Base-by-base conservation (phyloP, 805 yeast genomes). In the Candida silvicultrix region DNA sequence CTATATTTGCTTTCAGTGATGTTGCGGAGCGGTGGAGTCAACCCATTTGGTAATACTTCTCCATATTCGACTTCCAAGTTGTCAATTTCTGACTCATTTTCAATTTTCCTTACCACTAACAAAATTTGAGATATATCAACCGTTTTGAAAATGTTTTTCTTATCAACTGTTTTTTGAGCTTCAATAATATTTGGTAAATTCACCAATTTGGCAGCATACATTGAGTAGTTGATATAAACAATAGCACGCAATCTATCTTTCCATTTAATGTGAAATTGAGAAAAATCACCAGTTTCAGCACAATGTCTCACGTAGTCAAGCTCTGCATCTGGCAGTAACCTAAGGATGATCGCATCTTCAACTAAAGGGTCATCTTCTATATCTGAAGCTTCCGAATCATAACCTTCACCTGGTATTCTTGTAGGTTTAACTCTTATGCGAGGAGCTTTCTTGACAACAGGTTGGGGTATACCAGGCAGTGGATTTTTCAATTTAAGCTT, bases 311-410 rank as follows among this genome's bases (percentile, higher is more conserved):
- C 77, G 49, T 77, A 79, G 46, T 87, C 96, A 34, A 87, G 65
- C 46, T 84, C 83, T 10, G 75, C 71, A 48, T 83, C 88, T 1
- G 74, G 73, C n/a, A 82, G 52, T 67, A 92, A 81, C 45, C 99
- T 73, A 38, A 94, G 63, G 1, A 89, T 72, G 1, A 94, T 73
- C 0, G 94, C 96, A 53, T 88, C 95, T 59, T 94, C 98, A 9
- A 89, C 70, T 49, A 89, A 67, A 1, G 99, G 98, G 59, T 94
- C 97, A 49, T 89, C 97, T 61, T 94, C 99, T 22, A 88, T 70
- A 53, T 92, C 98, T 0, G 97, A 95, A 18, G 95, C 97, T 57
- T 92, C 98, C 2, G 96, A 85, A 60, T 92, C 99, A 64, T 92
- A 92, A 1, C 98, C 98, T 56, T 92, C 97, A 5, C 96, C 96